Conservation (phyloP, 2,329 filamentous ascomycete species). For the Byssochlamys sp. region DNA sequence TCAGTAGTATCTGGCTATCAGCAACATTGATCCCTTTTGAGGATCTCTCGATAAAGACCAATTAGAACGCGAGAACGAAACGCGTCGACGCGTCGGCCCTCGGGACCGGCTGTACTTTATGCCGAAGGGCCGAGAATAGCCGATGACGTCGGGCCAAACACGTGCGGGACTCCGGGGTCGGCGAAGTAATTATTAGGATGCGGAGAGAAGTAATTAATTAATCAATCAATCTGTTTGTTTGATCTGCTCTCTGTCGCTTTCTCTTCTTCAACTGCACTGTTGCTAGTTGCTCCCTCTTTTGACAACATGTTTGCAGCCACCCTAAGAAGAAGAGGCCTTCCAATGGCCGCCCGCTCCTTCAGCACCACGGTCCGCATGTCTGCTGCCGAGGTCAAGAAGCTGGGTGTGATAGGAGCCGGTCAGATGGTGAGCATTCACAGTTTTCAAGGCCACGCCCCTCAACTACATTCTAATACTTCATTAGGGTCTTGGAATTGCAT, state of each 20-base stretch:
- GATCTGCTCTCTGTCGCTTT: background rate
- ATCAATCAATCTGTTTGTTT: constrained; percentile 2
- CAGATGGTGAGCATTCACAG: constrained; percentile 64
- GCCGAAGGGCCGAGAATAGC: constrained; percentile 20
- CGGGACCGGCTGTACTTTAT: constrained; percentile 8
- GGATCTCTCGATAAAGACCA: constrained; percentile 8
- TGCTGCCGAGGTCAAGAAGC: constrained; percentile 65
- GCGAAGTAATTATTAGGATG: background rate
- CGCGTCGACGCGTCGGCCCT: constrained; percentile 19
- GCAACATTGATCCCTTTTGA: background rate
- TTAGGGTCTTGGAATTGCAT: constrained; percentile 86
- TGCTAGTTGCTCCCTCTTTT: constrained; percentile 1
- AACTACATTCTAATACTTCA: constrained; percentile 17
- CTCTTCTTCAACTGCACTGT: constrained; percentile 8
- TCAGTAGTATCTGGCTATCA: background rate
- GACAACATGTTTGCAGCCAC: constrained; percentile 27
- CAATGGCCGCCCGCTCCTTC: constrained; percentile 48
- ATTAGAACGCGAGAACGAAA: constrained; percentile 15
- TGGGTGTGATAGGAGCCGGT: constrained; percentile 87
- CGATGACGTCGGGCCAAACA: constrained; percentile 18
- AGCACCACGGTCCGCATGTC: constrained; percentile 57
- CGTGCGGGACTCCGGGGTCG: background rate
- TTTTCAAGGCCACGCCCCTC: background rate
- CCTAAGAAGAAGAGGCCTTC: constrained; percentile 22
- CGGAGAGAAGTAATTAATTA: background rate